Percentiles rank a stretch among this genome's conserved stretches.
phyloP scores from a whole-genome alignment of 169 alveolate genomes.

The Prorocentrum cordatum region DNA sequence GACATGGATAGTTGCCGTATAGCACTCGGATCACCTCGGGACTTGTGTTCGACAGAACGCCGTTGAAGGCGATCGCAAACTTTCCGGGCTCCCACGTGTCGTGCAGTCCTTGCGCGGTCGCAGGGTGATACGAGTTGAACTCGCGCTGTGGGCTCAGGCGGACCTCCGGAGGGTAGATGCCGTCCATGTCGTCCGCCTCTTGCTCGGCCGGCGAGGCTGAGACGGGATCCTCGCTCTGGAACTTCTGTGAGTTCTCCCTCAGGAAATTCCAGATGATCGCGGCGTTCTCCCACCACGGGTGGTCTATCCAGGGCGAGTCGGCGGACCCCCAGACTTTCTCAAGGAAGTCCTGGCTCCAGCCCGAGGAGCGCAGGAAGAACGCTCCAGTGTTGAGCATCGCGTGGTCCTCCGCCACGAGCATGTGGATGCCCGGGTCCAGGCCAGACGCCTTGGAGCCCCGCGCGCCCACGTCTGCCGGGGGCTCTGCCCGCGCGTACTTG shows the following conservation, averaged over 20 bases:
- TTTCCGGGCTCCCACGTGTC: constrained; percentile 63
- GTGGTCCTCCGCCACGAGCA: background rate
- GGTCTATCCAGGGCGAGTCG: background rate
- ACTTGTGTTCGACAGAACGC: no score
- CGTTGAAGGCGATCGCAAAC: constrained; percentile 62
- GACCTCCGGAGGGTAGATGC: background rate
- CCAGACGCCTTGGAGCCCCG: no score
- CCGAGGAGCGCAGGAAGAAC: constrained; percentile 21
- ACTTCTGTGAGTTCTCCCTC: background rate
- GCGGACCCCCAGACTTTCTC: constrained; percentile 38
- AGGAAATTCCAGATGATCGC: constrained; percentile 53
- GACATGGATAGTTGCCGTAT: no score
- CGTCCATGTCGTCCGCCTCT: background rate
- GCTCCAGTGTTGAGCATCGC: constrained; percentile 69
- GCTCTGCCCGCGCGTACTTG: constrained; percentile 6
- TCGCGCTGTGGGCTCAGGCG: constrained; percentile 52
- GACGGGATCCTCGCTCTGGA: background rate
- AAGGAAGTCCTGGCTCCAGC: constrained; percentile 50
- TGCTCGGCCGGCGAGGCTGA: background rate
- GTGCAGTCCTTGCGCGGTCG: constrained; percentile 56
- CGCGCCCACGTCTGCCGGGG: no score
- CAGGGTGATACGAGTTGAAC: constrained; percentile 64
- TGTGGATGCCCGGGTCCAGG: no score
- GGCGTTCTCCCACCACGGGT: constrained; percentile 55
- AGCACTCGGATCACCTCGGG: no score